A percentile compares a stretch with the other conserved stretches of the same genome.
Evolutionary conservation across 371 early-diverging fungal genomes (phyloP).

Genomic region (Actinomortierella wolfii): DNA sequence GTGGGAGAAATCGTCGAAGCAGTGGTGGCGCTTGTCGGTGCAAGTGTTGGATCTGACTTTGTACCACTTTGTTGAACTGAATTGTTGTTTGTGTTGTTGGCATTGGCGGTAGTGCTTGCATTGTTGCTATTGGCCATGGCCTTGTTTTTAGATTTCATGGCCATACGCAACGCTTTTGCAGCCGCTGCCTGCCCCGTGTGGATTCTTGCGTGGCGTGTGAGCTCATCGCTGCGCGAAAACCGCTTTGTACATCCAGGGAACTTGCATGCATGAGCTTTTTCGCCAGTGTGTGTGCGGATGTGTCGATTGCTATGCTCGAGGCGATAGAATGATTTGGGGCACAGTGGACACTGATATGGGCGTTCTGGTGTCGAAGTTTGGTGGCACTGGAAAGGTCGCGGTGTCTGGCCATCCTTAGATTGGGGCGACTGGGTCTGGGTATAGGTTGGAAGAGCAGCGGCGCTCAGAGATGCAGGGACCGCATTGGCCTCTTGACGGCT

Average conservation of each 20-base stretch:
- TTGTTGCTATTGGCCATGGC: constrained; percentile 2
- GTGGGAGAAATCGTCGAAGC: no score
- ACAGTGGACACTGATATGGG: constrained; percentile 75
- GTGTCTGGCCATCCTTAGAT: no score
- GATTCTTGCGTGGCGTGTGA: constrained; percentile 75
- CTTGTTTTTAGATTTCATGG: constrained; percentile 15
- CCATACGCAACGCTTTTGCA: constrained; percentile 18
- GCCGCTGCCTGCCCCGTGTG: constrained; percentile 45
- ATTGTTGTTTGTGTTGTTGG: background rate
- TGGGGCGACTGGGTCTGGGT: no score
- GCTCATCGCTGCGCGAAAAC: constrained; percentile 88
- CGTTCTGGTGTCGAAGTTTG: constrained; percentile 58
- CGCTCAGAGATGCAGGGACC: no score
- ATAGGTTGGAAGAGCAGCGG: no score
- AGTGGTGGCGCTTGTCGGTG: no score
- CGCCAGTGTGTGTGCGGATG: constrained; percentile 89
- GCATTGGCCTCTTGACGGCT: no score
- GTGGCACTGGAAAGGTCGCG: constrained; percentile 30
- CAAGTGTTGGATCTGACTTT: no score
- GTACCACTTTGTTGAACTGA: no score
- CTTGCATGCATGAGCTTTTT: constrained; percentile 81
- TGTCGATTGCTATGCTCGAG: constrained; percentile 82
- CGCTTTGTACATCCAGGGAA: constrained; percentile 75
- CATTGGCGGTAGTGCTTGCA: background rate
- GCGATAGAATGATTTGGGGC: constrained; percentile 77